Evolutionary conservation across 2,329 filamentous ascomycete genomes (phyloP), one percentile per base, ranked within the genome.

Genomic region (Botrytis paeoniae): DNA sequence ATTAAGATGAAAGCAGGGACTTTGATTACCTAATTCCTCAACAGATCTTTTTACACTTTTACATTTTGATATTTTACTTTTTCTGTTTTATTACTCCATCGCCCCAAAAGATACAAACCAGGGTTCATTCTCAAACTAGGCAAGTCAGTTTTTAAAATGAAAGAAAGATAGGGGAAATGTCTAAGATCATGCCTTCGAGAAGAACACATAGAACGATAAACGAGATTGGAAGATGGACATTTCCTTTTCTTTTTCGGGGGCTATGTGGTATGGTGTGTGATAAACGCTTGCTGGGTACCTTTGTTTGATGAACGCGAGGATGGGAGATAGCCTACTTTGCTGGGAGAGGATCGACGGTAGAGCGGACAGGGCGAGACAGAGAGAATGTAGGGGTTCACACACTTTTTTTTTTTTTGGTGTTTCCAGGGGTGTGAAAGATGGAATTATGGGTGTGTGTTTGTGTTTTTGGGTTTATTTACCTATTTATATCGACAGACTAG

Each of bases 171-270:
- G 25, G 29, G 22, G 63, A 37, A 16, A 37, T 54, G n/a, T 35
- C 41, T 35, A 48, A 41, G 43, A 48, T 39, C 32, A 54, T 32
- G 29, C 41, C 64, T 68, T 68, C 64, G 45, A 68, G 64, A 68
- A 68, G 45, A n/a, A 16, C n/a, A 12, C 45, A 37, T 68, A 39
- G 64, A 54, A 54, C 64, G 32, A 68, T 68, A n/a, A 8, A 16
- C 64, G 64, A 68, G 45, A 54, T 54, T 54, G 35, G 35, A 20
- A 20, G 14, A 54, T 66, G 22, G 12, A 16, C 51, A 14, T 6
- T 66, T 9, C 22, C 22, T 51, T 66, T 66, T 66, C n/a, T 5
- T 54, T 25, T 39, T 37, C 32, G 25, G 4, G 32, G 14, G 10
- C 0, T 2, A 20, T 7, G 32, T 25, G 22, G n/a, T 18, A 4